Evolutionary conservation across 257 asterid genomes (phyloP).

Genomic region (Gentiana straminea): DNA sequence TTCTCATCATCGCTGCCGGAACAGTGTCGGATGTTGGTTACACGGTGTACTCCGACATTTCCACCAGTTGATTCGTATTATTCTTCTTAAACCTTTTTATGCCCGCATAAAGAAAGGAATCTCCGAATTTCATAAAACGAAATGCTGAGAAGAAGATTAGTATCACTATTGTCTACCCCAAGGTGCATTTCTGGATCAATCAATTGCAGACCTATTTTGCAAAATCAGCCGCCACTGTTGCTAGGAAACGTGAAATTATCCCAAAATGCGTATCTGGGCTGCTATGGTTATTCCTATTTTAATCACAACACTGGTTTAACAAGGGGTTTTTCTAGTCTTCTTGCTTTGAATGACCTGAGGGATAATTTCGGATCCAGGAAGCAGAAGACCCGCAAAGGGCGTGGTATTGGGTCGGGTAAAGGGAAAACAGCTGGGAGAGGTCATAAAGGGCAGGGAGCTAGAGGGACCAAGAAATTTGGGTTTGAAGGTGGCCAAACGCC

Average conservation of each 20-base stretch:
- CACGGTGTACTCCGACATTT: no score
- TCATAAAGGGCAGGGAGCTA: constrained; percentile 92
- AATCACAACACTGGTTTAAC: constrained; percentile 13
- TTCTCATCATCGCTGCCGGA: no score
- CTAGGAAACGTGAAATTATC: not conserved
- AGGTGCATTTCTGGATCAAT: constrained; percentile 15
- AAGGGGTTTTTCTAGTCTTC: constrained; percentile 43
- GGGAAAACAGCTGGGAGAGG: constrained; percentile 98
- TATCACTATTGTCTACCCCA: constrained; percentile 33
- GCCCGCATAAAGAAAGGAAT: no score
- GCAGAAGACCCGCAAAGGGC: constrained; percentile 86
- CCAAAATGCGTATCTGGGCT: constrained; percentile 10
- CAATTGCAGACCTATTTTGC: constrained; percentile 16
- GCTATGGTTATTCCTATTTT: not conserved
- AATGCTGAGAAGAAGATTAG: constrained; percentile 59
- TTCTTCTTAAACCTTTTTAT: no score
- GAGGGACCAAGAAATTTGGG: constrained; percentile 78
- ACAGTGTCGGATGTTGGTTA: no score
- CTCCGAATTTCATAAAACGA: not conserved
- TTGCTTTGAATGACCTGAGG: constrained; percentile 76
- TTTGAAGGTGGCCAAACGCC: constrained; percentile 99
- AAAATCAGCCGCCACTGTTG: constrained; percentile 5
- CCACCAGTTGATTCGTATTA: no score
- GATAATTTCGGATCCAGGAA: constrained; percentile 74
- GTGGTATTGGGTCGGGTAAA: constrained; percentile 97